These are phyloP conservation scores for Novymonas esmeraldas DNA, from an alignment of 208 protist genomes.

Conservation along the genomic window DNA sequence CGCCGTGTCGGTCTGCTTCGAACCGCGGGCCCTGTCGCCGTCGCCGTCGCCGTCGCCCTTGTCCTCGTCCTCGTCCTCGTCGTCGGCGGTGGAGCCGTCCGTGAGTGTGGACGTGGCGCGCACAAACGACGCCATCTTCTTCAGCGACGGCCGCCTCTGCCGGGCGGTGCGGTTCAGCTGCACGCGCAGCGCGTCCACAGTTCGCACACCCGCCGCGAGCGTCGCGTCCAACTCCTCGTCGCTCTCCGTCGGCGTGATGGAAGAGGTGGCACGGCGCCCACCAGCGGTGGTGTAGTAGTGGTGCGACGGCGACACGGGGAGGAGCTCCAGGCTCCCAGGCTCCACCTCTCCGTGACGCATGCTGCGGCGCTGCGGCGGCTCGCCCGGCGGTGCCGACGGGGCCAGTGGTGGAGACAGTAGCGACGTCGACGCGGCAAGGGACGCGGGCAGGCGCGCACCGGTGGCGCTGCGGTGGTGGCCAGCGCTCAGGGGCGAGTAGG, in stretches of 20 bases:
- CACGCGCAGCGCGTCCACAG: slow-evolving; percentile 17
- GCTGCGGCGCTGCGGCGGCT: not conserved
- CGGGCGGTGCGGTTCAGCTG: slow-evolving; percentile 8
- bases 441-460: too few relatives aligned
- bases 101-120: too few relatives aligned
- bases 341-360: not conserved
- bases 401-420: not conserved
- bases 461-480: not conserved
- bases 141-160: not conserved
- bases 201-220: not conserved
- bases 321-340: not conserved
- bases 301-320: too few relatives aligned
- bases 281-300: too few relatives aligned
- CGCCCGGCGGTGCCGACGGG: not conserved
- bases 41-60: not conserved
- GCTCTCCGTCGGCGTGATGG: too few relatives aligned
- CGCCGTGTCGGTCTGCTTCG: too few relatives aligned
- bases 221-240: not conserved
- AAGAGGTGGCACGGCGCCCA: too few relatives aligned
- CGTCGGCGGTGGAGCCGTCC: not conserved
- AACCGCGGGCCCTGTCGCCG: not conserved
- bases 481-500: not conserved
- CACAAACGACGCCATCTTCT: slow-evolving; percentile 21
- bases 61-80: not conserved
- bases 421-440: not conserved